Evolutionary conservation across 352 stramenopile genomes (phyloP).

Genomic region (Phytophthora capsici): DNA sequence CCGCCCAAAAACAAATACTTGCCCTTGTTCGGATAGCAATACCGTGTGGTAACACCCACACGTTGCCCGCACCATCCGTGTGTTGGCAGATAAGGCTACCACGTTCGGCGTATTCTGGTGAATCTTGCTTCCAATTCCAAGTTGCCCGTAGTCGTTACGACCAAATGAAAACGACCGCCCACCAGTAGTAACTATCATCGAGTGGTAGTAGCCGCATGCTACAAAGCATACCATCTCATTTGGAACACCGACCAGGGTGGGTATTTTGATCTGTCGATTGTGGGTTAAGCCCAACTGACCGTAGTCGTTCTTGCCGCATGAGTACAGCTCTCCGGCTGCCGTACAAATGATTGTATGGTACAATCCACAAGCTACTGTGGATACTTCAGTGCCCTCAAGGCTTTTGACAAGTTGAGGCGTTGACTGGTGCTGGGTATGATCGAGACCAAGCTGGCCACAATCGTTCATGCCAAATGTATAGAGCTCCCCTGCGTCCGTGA

Average conservation of each 20-base stretch:
- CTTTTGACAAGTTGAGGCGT: slow-evolving; percentile 79
- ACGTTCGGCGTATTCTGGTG: slow-evolving; percentile 81
- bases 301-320: slow-evolving; percentile 91
- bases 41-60: slow-evolving; percentile 91
- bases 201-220: slow-evolving; percentile 89
- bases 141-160: slow-evolving; percentile 88
- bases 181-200: slow-evolving; percentile 67
- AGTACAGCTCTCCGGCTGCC: slow-evolving; percentile 64
- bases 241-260: slow-evolving; percentile 58
- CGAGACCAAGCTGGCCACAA: slow-evolving; percentile 84
- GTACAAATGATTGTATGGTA: slow-evolving; percentile 89
- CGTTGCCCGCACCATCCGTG: slow-evolving; percentile 72
- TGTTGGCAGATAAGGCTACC: slow-evolving; percentile 73
- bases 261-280: slow-evolving; percentile 78
- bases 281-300: slow-evolving; percentile 83
- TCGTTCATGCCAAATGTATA: slow-evolving; percentile 93
- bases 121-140: slow-evolving; percentile 86
- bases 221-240: slow-evolving; percentile 86
- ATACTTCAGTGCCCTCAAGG: slow-evolving; percentile 73
- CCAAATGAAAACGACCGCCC: slow-evolving; percentile 83
- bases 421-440: slow-evolving; percentile 81
- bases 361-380: slow-evolving; percentile 81
- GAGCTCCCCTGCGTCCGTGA: slow-evolving; percentile 76
- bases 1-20: slow-evolving; percentile 85
- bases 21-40: slow-evolving; percentile 80